phyloP scores from a whole-genome alignment of 371 early-diverging fungal genomes.

The Mucor racemosus region DNA sequence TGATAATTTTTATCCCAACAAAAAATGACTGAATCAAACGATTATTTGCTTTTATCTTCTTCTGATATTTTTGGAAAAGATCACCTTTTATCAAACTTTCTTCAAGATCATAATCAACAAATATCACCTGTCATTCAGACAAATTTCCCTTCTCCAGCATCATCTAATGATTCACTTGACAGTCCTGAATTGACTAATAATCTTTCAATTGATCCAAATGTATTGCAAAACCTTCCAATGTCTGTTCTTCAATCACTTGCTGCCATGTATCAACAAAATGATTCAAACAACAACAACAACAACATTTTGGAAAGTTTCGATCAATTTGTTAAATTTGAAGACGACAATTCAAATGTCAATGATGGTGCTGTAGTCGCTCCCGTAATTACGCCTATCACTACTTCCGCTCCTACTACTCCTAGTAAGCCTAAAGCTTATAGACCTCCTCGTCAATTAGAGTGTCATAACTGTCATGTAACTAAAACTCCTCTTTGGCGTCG shows the following conservation, averaged over 20 bases:
- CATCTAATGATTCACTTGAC: slow-evolving; percentile 33
- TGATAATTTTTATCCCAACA: background rate
- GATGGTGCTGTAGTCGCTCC: slow-evolving; percentile 8
- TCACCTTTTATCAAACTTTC: slow-evolving; percentile 28
- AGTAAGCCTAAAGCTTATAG: slow-evolving; percentile 31
- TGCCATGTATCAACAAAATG: slow-evolving; percentile 36
- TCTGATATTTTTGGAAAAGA: slow-evolving; percentile 35
- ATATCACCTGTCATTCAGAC: slow-evolving; percentile 24
- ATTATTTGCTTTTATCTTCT: slow-evolving; percentile 31
- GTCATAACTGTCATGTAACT: slow-evolving; percentile 81
- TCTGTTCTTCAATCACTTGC: slow-evolving; percentile 36
- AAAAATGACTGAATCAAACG: slow-evolving; percentile 33
- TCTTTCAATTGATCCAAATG: slow-evolving; percentile 32
- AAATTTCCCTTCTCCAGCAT: slow-evolving; percentile 38
- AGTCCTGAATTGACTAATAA: slow-evolving; percentile 20
- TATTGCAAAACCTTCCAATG: slow-evolving; percentile 38
- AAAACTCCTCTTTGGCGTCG: slow-evolving; percentile 87
- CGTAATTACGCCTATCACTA: slow-evolving; percentile 8
- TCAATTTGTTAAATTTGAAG: slow-evolving; percentile 48
- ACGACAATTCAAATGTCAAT: slow-evolving; percentile 7
- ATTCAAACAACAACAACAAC: background rate
- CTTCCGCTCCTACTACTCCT: slow-evolving; percentile 6
- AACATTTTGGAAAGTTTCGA: slow-evolving; percentile 29
- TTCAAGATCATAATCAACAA: slow-evolving; percentile 26
- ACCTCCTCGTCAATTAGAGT: slow-evolving; percentile 70